These are phyloP conservation scores for Thecaphora thlaspeos DNA, from an alignment of 1,284 basidiomycete genomes.

Conservation along the genomic window DNA sequence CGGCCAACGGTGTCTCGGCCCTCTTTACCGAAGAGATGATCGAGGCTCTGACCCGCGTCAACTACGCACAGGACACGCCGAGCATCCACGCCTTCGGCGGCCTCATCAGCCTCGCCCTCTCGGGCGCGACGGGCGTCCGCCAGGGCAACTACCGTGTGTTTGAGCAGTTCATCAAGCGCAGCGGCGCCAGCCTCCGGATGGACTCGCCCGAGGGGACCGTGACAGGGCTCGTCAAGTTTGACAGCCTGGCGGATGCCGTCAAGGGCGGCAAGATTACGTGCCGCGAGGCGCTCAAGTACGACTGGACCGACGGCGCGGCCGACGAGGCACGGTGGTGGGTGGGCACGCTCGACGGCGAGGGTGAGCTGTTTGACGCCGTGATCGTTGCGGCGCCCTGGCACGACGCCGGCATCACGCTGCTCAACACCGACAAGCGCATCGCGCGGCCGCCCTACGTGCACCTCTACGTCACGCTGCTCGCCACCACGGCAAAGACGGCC, in stretches of 20 bases:
- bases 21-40: constrained; percentile 70
- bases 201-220: constrained; percentile 44
- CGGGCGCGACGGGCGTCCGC: constrained; percentile 68
- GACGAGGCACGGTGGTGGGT: constrained; percentile 40
- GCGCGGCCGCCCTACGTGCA: constrained; percentile 73
- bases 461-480: constrained; percentile 84
- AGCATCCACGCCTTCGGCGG: constrained; percentile 79
- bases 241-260: constrained; percentile 6
- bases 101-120: constrained; percentile 71
- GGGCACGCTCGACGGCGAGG: constrained; percentile 44
- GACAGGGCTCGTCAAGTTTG: constrained; percentile 46
- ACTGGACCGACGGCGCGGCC: background rate
- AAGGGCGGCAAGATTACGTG: constrained; percentile 12
- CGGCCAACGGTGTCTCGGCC: constrained; percentile 29
- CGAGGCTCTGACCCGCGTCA: constrained; percentile 80
- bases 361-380: constrained; percentile 49
- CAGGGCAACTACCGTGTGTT: constrained; percentile 87
- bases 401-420: constrained; percentile 46
- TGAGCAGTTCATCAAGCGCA: constrained; percentile 72
- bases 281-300: background rate
- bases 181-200: constrained; percentile 63
- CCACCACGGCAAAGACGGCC: constrained; percentile 70
- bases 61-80: constrained; percentile 74
- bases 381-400: constrained; percentile 54
- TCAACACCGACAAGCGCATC: constrained; percentile 60